phyloP scores from a whole-genome alignment of 306 rosid species.

The Sophora flavescens region DNA sequence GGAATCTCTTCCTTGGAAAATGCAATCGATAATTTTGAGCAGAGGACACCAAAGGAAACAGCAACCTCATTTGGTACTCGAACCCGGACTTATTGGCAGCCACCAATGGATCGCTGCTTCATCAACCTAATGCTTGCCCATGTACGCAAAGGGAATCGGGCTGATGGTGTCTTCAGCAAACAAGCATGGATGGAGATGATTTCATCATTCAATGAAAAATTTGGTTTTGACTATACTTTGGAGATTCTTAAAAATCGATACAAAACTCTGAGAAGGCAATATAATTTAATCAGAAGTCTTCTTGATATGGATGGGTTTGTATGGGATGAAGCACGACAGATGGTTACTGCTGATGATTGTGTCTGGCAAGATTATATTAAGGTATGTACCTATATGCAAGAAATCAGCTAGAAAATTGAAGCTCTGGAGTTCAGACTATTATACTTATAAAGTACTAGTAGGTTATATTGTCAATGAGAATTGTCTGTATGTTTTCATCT shows the following conservation, averaged over 20 bases:
- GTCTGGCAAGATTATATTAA: slow-evolving; percentile 84
- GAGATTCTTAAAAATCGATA: slow-evolving; percentile 80
- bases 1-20: slow-evolving; percentile 52
- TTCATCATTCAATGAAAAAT: slow-evolving; percentile 68
- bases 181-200: slow-evolving; percentile 88
- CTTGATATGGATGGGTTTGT: slow-evolving; percentile 75
- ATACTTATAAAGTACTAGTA: slow-evolving; percentile 6
- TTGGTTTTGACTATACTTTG: slow-evolving; percentile 70
- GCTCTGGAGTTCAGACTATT: neutral
- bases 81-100: slow-evolving; percentile 80
- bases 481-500: slow-evolving; percentile 26
- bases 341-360: slow-evolving; percentile 78
- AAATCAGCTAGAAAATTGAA: slow-evolving; percentile 30
- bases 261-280: slow-evolving; percentile 78
- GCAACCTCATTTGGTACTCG: slow-evolving; percentile 47
- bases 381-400: slow-evolving; percentile 51
- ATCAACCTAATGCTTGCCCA: slow-evolving; percentile 74
- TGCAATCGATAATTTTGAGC: slow-evolving; percentile 44
- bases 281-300: slow-evolving; percentile 65
- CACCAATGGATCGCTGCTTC: slow-evolving; percentile 75
- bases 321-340: slow-evolving; percentile 82
- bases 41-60: slow-evolving; percentile 40
- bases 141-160: slow-evolving; percentile 65
- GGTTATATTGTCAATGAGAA: slow-evolving; percentile 7
- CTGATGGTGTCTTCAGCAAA: slow-evolving; percentile 74